Evolutionary conservation across 2,329 filamentous ascomycete species (phyloP), one percentile per base, ranked within the genome.

Genomic region (Penicillium sp.): DNA sequence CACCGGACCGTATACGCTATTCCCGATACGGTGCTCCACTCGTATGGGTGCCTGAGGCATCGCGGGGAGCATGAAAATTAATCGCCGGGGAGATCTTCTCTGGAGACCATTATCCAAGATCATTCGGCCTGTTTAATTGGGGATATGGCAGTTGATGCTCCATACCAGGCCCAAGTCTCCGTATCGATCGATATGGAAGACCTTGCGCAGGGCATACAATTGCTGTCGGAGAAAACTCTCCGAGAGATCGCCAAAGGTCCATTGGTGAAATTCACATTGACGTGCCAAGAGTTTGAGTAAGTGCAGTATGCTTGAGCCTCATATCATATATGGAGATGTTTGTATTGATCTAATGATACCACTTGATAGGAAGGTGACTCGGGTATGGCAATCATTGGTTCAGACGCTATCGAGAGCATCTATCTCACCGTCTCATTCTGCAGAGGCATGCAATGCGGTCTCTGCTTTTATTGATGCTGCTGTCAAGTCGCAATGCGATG

Each of bases 361-460:
- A 18, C 19, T 14, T 4, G 33, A 49, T 49, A 71, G 68, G 38
- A 63, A 69, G 48, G 53, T 72, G 19, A 57, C 49, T 39, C 55
- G 57, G 14, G 52, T 75, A 33, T 75, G 73, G 67, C 60, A 67
- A 36, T 68, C 64, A 37, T 55, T 77, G 27, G 56, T 73, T 36
- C 56, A 65, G 50, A 77, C 75, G 37, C 69, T 73, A 53, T 66
- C 65, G 22, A 66, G 61, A 22, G 62, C 68, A 14, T 67, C 65
- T 33, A 63, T 74, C 37, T 64, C 71, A 14, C 62, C 63, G 52
- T 57, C 57, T 33, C 75, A 77, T 61, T 68, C 67, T 13, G 65
- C 69, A 19, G 67, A 70, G 6, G 68, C 69, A 31, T 74, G 72
- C 53, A 76, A 75, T 65, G 69, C 73, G 6, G 45, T 75, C 25